phyloP scores from a whole-genome alignment of 2,329 filamentous ascomycete species.

The Talaromyces sp. region DNA sequence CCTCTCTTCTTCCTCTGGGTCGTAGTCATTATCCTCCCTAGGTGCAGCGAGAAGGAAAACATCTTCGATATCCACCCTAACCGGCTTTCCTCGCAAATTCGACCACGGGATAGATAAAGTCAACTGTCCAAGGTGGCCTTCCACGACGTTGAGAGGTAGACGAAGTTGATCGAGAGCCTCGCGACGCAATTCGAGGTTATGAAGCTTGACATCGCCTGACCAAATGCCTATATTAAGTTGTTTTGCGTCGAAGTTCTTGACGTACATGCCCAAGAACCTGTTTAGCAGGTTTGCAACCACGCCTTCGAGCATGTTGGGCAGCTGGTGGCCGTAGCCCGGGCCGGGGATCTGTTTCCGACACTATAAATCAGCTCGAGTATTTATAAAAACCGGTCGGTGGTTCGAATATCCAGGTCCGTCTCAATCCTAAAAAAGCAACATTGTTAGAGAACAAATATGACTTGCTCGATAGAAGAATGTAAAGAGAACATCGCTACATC shows the following conservation, averaged over 20 bases:
- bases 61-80: conserved; percentile 94
- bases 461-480: background rate
- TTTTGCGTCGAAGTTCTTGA: conserved; percentile 97
- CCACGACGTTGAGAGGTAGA: conserved; percentile 91
- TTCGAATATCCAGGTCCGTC: background rate
- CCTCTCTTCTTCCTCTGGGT: conserved; percentile 85
- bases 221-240: conserved; percentile 98
- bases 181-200: conserved; percentile 82
- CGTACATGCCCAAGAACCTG: conserved; percentile 99
- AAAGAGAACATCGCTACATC: background rate
- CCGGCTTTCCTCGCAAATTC: conserved; percentile 87
- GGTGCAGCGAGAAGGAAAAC: conserved; percentile 92
- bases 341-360: conserved; percentile 40
- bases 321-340: conserved; percentile 67
- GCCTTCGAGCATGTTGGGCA: conserved; percentile 83
- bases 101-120: conserved; percentile 96
- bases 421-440: background rate
- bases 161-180: conserved; percentile 97
- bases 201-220: conserved; percentile 95
- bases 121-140: conserved; percentile 87
- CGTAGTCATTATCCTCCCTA: conserved; percentile 89
- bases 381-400: background rate
- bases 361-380: background rate
- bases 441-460: background rate
- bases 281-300: conserved; percentile 96